These are phyloP conservation scores for Eucalyptus erythrocorys DNA, from an alignment of 345 rosid species.

Conservation along the genomic window DNA sequence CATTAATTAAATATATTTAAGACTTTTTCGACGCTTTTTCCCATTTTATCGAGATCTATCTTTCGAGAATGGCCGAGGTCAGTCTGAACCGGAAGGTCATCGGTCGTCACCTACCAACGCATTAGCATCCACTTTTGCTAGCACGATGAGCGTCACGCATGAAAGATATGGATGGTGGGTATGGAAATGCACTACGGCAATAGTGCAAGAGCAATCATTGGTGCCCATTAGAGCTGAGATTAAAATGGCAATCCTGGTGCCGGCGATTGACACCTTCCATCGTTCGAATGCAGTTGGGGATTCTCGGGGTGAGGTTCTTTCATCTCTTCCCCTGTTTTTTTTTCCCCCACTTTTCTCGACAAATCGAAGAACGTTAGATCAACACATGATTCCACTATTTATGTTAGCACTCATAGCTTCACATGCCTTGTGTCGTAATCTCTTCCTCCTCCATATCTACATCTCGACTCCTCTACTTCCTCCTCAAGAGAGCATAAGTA, in stretches of 20 bases:
- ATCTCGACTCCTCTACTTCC: background rate
- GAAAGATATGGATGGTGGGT: background rate
- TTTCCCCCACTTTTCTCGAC: background rate
- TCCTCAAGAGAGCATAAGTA: background rate
- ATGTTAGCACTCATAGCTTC: background rate
- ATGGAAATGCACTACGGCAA: background rate
- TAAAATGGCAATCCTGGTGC: background rate
- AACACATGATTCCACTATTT: background rate
- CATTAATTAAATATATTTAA: fast-evolving
- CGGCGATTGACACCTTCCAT: no score
- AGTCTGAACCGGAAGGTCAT: background rate
- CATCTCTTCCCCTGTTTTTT: background rate
- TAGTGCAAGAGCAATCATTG: background rate
- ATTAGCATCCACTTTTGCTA: background rate
- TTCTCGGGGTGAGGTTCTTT: background rate
- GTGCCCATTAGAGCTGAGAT: background rate
- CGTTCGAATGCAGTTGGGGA: background rate
- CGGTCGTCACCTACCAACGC: background rate
- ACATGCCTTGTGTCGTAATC: background rate
- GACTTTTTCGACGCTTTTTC: no score
- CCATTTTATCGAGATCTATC: background rate
- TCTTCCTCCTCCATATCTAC: background rate
- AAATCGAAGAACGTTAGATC: no score
- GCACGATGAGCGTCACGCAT: background rate
- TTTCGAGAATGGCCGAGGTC: background rate